phyloP scores from a whole-genome alignment of 768 basidiomycete genomes.

The Holtermanniella nyarrowii region DNA sequence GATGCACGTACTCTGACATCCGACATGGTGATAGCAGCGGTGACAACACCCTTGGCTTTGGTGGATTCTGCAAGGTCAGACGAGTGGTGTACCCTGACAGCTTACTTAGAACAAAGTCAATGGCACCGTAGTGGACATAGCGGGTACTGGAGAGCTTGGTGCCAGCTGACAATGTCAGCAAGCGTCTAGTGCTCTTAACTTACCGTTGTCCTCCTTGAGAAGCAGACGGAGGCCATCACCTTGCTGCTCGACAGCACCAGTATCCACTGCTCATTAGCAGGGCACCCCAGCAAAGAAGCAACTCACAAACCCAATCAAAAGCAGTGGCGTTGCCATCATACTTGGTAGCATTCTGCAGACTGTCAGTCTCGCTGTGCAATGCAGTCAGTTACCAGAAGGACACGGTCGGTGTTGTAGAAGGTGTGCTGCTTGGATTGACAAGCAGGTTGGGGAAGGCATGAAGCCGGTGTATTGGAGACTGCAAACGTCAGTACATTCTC shows the following conservation, averaged over 20 bases:
- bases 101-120: conserved; percentile 39
- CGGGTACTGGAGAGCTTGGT: conserved; percentile 68
- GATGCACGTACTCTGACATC: conserved; percentile 48
- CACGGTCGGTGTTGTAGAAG: conserved; percentile 46
- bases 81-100: background rate
- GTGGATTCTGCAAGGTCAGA: conserved; percentile 51
- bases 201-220: conserved; percentile 55
- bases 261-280: conserved; percentile 4
- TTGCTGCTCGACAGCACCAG: conserved; percentile 14
- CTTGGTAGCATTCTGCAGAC: conserved; percentile 50
- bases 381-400: conserved; percentile 43
- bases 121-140: conserved; percentile 69
- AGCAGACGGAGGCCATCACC: conserved; percentile 43
- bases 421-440: conserved; percentile 50
- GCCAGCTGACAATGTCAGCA: conserved; percentile 44
- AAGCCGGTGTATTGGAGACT: conserved; percentile 51
- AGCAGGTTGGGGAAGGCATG: conserved; percentile 58
- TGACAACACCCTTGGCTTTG: conserved; percentile 69
- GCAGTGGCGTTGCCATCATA: conserved; percentile 65
- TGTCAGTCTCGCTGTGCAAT: conserved; percentile 8
- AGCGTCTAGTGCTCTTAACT: conserved; percentile 5
- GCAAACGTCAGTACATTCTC: background rate
- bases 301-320: conserved; percentile 46
- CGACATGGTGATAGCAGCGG: conserved; percentile 59
- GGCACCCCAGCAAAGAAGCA: no score